Evolutionary conservation across 2,329 filamentous ascomycete genomes (phyloP), one percentile per base, ranked within the genome.

Genomic region (Aspergillus ochraceoroseus): DNA sequence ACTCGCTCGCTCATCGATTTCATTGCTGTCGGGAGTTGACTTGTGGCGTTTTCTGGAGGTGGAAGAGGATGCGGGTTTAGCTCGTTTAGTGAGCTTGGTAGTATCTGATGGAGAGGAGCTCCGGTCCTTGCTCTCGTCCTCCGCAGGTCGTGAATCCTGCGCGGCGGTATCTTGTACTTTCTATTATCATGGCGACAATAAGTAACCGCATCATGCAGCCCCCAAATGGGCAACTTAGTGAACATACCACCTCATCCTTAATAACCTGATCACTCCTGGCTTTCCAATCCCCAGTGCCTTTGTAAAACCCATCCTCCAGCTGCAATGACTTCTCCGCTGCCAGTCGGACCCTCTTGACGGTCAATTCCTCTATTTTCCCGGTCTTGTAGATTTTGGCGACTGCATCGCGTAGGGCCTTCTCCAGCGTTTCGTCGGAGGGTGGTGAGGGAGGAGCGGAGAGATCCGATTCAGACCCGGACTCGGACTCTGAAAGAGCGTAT

Each of bases 251-350:
- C 63, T 79, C 69, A 41, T 69, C 65, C 55, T 67, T 66, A 34
- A 80, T 75, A 36, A 79, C 64, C 2, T 63, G 45, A 46, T 76
- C 76, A 55, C 75, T 79, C 41, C 62, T 64, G 8, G 53, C 46
- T 47, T 76, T 81, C 80, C 80, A 83, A 3, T 56, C 53, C 1
- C 53, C 52, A 44, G 72, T 61, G n/a, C 50, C 60, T 52, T 76
- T 82, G 51, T 80, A 72, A 52, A 78, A 81, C 2, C 70, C 76
- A 4, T 64, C 62, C 5, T 70, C 64, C 14, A 82, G 61, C 20
- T 66, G 68, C 7, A 82, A 58, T 33, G 70, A 58, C 41, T 70
- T 61, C 55, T 80, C 77, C 3, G 71, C 72, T 15, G 68, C 68
- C 19, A 65, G 54, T 33, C 79, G 74, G 35, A 80, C 72, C 39